phyloP scores from a whole-genome alignment of 31 red algal genomes.

The Asparagopsis taxiformis region DNA sequence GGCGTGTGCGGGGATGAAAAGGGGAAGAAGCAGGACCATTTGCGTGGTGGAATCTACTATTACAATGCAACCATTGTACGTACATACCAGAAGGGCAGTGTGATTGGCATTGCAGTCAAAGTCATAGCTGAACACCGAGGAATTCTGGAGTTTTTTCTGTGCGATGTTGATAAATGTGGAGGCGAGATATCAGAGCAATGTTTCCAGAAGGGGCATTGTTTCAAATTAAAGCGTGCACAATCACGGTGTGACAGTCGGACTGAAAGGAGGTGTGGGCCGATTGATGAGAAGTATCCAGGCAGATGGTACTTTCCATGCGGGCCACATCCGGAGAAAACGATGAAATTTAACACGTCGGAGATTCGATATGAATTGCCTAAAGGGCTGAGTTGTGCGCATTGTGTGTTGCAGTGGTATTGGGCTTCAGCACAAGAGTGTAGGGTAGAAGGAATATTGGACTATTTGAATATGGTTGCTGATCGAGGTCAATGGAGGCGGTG shows the following conservation, averaged over 20 bases:
- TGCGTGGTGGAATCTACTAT: slow-evolving; percentile 62
- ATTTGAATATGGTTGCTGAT: slow-evolving; percentile 6
- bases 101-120: slow-evolving; percentile 10
- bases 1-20: slow-evolving; percentile 72
- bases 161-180: slow-evolving; percentile 54
- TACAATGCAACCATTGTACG: slow-evolving; percentile 5
- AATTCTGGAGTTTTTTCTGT: slow-evolving; percentile 33
- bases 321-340: neutral
- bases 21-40: slow-evolving; percentile 28
- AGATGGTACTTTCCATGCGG: slow-evolving; percentile 55
- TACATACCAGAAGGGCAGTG: slow-evolving; percentile 15
- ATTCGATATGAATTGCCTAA: slow-evolving; percentile 20
- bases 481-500: slow-evolving; percentile 25
- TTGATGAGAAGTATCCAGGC: slow-evolving; percentile 13
- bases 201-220: slow-evolving; percentile 23
- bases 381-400: slow-evolving; percentile 35
- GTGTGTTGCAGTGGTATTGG: slow-evolving; percentile 59
- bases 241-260: slow-evolving; percentile 13
- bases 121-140: slow-evolving; percentile 47
- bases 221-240: slow-evolving; percentile 19
- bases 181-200: slow-evolving; percentile 34
- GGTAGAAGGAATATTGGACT: slow-evolving; percentile 23
- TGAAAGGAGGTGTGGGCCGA: slow-evolving; percentile 23
- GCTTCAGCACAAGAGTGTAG: slow-evolving; percentile 44
- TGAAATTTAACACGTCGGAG: neutral